These are phyloP conservation scores for Cyamopsis tetragonoloba DNA, from an alignment of 306 rosid species.

Conservation along the genomic window DNA sequence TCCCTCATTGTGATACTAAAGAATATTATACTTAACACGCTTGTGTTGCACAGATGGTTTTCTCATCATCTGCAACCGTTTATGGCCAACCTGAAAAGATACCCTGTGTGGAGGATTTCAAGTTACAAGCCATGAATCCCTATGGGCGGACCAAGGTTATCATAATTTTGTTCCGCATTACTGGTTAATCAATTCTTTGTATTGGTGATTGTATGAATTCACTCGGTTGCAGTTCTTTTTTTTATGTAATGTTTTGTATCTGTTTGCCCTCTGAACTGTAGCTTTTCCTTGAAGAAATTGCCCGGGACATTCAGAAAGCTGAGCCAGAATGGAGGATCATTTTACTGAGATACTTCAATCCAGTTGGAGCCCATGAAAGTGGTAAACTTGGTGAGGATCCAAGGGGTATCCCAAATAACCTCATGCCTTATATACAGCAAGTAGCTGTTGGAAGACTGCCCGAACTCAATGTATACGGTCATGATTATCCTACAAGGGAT, in stretches of 20 bases:
- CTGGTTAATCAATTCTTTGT: not conserved
- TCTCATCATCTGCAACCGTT: conserved; percentile 91
- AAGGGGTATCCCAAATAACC: conserved; percentile 87
- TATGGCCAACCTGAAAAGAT: conserved; percentile 88
- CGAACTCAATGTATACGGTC: conserved; percentile 78
- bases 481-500: conserved; percentile 85
- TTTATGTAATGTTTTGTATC: conserved; percentile 9
- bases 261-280: conserved; percentile 28
- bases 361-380: conserved; percentile 96
- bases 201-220: not conserved
- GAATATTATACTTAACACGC: not conserved
- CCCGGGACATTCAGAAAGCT: conserved; percentile 75
- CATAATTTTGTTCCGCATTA: not conserved
- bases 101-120: conserved; percentile 80
- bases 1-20: not conserved
- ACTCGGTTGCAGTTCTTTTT: not conserved
- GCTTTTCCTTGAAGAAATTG: conserved; percentile 90
- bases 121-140: conserved; percentile 74
- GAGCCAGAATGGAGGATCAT: conserved; percentile 86
- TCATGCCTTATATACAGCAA: conserved; percentile 96
- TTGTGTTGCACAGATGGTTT: conserved; percentile 60
- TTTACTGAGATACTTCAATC: conserved; percentile 86
- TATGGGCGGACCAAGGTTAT: conserved; percentile 87
- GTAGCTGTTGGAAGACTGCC: conserved; percentile 92
- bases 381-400: conserved; percentile 96